Evolutionary conservation across 1,284 basidiomycete genomes (phyloP).

Genomic region (Moesziomyces parantarcticus): DNA sequence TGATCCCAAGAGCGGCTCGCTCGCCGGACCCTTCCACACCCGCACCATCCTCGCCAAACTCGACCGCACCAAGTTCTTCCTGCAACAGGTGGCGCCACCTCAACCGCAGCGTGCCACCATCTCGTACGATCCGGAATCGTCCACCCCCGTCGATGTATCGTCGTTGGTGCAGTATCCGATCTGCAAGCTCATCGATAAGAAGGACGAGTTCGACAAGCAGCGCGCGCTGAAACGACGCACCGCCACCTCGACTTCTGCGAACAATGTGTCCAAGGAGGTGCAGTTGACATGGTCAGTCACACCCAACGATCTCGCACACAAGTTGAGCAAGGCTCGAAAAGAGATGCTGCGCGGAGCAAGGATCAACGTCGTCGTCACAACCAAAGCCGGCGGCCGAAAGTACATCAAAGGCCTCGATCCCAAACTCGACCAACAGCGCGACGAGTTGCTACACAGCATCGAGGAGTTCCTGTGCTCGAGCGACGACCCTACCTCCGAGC

Average conservation of each 20-base stretch:
- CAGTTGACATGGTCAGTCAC: slow-evolving; percentile 57
- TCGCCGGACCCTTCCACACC: slow-evolving; percentile 49
- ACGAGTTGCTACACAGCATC: slow-evolving; percentile 11
- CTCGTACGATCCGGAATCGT: slow-evolving; percentile 11
- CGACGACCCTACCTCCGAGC: not conserved
- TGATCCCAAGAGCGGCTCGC: slow-evolving; percentile 54
- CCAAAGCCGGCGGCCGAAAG: slow-evolving; percentile 20
- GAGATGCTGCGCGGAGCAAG: slow-evolving; percentile 45
- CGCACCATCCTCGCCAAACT: slow-evolving; percentile 51
- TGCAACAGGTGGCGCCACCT: slow-evolving; percentile 55
- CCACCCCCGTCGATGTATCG: slow-evolving; percentile 3
- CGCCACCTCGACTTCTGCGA: not conserved
- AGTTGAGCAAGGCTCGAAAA: slow-evolving; percentile 43
- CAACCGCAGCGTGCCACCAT: slow-evolving; percentile 14
- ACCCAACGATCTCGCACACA: slow-evolving; percentile 57
- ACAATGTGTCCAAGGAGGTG: slow-evolving; percentile 43
- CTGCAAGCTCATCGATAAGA: slow-evolving; percentile 69
- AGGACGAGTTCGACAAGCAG: slow-evolving; percentile 63
- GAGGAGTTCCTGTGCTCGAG: slow-evolving; percentile 23
- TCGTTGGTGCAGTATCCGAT: slow-evolving; percentile 57
- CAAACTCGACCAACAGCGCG: slow-evolving; percentile 18
- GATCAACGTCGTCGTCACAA: slow-evolving; percentile 42
- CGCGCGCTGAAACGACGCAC: slow-evolving; percentile 34
- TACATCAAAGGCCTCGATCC: slow-evolving; percentile 36
- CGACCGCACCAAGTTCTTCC: slow-evolving; percentile 50